Percentiles rank a stretch among this genome's conserved stretches.
These are phyloP conservation scores for Coemansia sp. DNA, from an alignment of 192 early-diverging fungal species.

Conservation along the genomic window DNA sequence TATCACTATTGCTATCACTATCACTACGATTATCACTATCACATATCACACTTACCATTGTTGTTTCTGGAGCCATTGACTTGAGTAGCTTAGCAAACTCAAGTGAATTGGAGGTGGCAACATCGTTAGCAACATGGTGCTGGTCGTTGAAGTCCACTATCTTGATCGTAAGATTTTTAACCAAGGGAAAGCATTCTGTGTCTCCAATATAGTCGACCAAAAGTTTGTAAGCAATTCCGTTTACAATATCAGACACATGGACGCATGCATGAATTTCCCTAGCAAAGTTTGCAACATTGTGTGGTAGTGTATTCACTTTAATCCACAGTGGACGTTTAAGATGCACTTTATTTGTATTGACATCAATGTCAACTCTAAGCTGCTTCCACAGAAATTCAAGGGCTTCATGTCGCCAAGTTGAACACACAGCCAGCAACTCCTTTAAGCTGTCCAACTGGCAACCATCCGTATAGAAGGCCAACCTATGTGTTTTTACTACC, in stretches of 20 bases:
- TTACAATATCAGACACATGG: neutral
- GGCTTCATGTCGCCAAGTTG: neutral
- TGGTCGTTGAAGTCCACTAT: neutral
- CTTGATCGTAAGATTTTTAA: neutral
- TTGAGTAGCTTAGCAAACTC: conserved; percentile 3
- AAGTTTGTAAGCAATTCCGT: neutral
- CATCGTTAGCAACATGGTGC: neutral
- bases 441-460: neutral
- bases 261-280: neutral
- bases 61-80: neutral
- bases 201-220: neutral
- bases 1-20: too few species aligned
- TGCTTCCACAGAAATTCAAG: neutral
- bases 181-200: neutral
- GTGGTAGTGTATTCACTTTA: neutral
- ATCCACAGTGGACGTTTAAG: neutral
- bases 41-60: neutral
- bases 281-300: neutral
- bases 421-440: neutral
- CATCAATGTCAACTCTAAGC: neutral
- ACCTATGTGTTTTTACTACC: neutral
- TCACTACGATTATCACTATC: too few species aligned
- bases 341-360: neutral
- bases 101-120: neutral
- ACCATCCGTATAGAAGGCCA: neutral